Conservation (phyloP, 768 basidiomycete genomes). For the Mycena capillaripes region DNA sequence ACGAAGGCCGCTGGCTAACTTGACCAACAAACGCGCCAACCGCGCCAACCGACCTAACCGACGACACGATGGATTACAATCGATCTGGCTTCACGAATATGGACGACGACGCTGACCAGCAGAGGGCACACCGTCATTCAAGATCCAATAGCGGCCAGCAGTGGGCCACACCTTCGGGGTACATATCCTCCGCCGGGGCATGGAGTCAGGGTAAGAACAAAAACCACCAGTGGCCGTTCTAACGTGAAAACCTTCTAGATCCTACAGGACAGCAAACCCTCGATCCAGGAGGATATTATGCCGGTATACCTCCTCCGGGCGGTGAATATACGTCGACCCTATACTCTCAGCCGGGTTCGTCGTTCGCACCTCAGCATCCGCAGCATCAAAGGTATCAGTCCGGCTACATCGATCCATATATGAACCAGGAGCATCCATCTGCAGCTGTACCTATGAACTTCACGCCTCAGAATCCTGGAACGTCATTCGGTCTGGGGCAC, state of each 20-base stretch:
- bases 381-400: neutral
- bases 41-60: too few relatives aligned
- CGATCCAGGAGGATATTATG: neutral
- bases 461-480: neutral
- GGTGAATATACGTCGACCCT: neutral
- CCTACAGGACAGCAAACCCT: neutral
- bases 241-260: neutral
- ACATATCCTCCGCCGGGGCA: neutral
- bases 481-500: neutral
- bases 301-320: neutral
- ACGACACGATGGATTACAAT: conserved; percentile 6
- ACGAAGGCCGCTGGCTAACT: too few relatives aligned
- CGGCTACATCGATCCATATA: neutral
- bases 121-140: neutral
- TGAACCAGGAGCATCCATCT: neutral
- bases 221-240: neutral
- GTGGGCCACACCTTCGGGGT: neutral
- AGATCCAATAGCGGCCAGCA: neutral
- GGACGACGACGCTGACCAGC: neutral
- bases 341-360: neutral
- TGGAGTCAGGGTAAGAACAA: neutral
- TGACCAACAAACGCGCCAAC: neutral
- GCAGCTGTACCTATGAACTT: neutral
- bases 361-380: neutral
- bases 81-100: neutral